A percentile compares a stretch with the other conserved stretches of the same genome.
These are phyloP conservation scores for Prasinococcaceae sp. DNA, from an alignment of 139 green algal species.

Conservation along the genomic window DNA sequence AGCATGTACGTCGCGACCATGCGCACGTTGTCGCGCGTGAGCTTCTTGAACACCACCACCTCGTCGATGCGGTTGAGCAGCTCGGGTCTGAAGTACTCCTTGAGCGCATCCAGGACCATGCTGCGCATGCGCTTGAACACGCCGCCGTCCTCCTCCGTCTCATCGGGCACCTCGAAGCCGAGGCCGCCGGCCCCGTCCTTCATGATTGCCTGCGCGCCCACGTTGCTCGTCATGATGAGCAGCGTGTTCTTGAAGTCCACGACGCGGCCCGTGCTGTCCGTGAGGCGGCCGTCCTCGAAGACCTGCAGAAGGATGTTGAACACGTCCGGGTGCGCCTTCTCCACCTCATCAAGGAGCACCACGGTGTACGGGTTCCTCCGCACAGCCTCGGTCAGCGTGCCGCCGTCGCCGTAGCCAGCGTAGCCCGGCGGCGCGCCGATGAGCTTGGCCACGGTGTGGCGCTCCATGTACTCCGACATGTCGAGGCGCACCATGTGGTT, in stretches of 20 bases:
- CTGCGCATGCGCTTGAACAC: conserved; percentile 38
- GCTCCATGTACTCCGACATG: conserved; percentile 63
- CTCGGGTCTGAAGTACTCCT: conserved; percentile 61
- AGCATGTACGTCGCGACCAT: conserved; percentile 12
- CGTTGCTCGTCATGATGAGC: conserved; percentile 65
- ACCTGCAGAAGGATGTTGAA: conserved; percentile 92
- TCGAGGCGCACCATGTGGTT: conserved; percentile 45
- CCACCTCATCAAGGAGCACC: conserved; percentile 93
- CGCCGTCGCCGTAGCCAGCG: conserved; percentile 57
- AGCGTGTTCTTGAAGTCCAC: conserved; percentile 67
- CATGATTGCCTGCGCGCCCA: conserved; percentile 46
- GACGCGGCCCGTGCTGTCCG: conserved; percentile 56
- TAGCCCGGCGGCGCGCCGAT: conserved; percentile 46
- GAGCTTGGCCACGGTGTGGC: conserved; percentile 63
- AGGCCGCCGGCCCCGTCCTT: conserved; percentile 37
- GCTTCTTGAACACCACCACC: conserved; percentile 6
- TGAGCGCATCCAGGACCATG: conserved; percentile 67
- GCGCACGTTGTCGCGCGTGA: background rate
- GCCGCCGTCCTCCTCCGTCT: conserved; percentile 22
- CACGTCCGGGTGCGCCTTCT: conserved; percentile 98
- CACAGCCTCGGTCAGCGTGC: conserved; percentile 62
- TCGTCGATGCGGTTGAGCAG: conserved; percentile 72
- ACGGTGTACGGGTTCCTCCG: conserved; percentile 63
- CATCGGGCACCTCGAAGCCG: conserved; percentile 41
- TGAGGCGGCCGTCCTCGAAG: conserved; percentile 86